These are phyloP conservation scores for Ophiostoma australiae DNA, from an alignment of 2,329 filamentous ascomycete genomes.

Conservation along the genomic window DNA sequence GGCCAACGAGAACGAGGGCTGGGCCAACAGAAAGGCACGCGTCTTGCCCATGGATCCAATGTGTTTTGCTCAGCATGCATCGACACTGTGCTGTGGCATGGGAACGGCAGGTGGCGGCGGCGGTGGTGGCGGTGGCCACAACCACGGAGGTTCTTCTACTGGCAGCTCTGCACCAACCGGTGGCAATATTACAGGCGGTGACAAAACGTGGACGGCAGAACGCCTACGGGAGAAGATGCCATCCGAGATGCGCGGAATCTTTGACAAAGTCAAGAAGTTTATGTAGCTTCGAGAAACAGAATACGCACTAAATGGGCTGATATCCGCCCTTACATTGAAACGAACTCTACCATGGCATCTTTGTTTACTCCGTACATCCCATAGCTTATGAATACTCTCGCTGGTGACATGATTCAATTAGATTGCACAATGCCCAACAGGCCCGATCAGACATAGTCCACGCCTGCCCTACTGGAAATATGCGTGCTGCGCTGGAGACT, in stretches of 20 bases:
- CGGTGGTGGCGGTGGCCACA: background rate
- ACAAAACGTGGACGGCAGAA: background rate
- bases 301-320: background rate
- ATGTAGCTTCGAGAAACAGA: background rate
- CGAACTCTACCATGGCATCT: no score
- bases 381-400: background rate
- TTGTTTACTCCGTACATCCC: no score
- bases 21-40: constrained; percentile 13
- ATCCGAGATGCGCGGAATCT: constrained; percentile 6
- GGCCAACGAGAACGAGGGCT: constrained; percentile 5
- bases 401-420: background rate
- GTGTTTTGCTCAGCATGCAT: constrained; percentile 9
- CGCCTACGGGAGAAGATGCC: constrained; percentile 9
- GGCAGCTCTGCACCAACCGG: background rate
- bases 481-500: no score
- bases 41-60: constrained; percentile 5
- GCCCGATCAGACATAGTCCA: background rate
- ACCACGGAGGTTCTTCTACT: background rate
- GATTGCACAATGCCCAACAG: background rate
- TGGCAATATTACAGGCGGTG: background rate
- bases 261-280: constrained; percentile 8
- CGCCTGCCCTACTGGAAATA: no score
- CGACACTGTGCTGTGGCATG: constrained; percentile 11
- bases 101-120: background rate
- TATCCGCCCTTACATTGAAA: background rate